Evolutionary conservation across 176 grass and related monocot genomes (phyloP), one percentile per base, ranked within the genome.

Genomic region (Secale cereale): DNA sequence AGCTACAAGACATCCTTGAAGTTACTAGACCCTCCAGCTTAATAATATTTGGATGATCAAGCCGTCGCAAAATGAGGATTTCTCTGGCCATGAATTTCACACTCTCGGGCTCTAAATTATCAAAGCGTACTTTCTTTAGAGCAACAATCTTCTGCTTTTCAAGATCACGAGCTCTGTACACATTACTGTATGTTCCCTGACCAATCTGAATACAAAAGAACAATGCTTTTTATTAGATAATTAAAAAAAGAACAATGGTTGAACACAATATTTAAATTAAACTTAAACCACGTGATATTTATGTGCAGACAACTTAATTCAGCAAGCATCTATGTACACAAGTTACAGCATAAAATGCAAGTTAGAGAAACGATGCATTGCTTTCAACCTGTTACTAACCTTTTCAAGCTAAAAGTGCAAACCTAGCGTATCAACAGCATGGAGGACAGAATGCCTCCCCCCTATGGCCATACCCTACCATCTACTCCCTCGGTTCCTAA

Each of bases 11-110:
- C 97, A 97, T 99, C 62, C 97, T 87, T 78, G 97, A 99, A 15
- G 94, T 99, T 74, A 99, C 94, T 56, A 99, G 84, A 31, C 97
- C 97, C 85, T 99, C 97, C 66, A 99, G 87, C 82, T 99, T 99
- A 39, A 99, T 96, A 83, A 99, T 81, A 86, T 99, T 99, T 48
- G 93, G 97, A 89, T 97, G 97, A 89, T 99, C 94, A 81, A 99
- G 97, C 52, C 94, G 90, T 10, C 97, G 91, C 86, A 99, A 88
- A 87, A 99, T 94, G 71, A 99, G 89, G 28, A 99, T 99, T 73
- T 99, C 97, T 65, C 97, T 87, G 23, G 97, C 91, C 97, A 99
- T 99, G 86, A 99, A 99, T 67, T 90, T 93, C 70, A 99, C 97
- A 36, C 97, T 99, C 91, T 99, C 97, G 77, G 97, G 97, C 83